Base-by-base conservation (phyloP, 2,329 filamentous ascomycete genomes). In the Amauroascus verrucosus region DNA sequence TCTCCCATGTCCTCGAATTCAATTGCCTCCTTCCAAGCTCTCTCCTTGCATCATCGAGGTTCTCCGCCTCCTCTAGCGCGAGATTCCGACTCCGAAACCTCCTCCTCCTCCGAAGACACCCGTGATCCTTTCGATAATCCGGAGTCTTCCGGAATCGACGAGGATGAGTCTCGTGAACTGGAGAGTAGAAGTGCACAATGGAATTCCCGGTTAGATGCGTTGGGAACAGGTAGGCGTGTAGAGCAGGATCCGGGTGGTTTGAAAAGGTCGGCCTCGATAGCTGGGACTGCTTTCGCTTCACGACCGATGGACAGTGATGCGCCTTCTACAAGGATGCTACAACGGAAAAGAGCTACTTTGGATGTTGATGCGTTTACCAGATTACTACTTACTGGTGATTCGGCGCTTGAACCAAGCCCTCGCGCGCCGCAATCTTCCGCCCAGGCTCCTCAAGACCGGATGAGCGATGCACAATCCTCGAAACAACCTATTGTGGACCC, bases 351-450 rank as follows among this genome's bases (percentile, higher is more conserved):
- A 63, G 66, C 65, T 35, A 76, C 80, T 0, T 69, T 91, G 58
- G 85, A 93, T 63, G 87, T 91, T 0, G 82, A 88, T 63, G 82
- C 86, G 6, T 93, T 93, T 70, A 83, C 83, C 63, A 78, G 83
- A 55, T 70, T 93, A 56, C 75, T 93, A 46, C 75, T 93, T 71
- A 93, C 86, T 0, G 87, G 87, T 18, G 80, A 82, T 61, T 65
- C 78, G 33, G 77, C 70, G 40, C 57, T 66, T 43, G 54, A 58
- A 16, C 8, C 24, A n/a, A 20, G 32, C 24, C 28, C 18, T 38
- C 8, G n/a, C 18, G 3, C 14, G 24, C 9, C 33, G 40, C 20
- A 49, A 14, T 18, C 47, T 2, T 8, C 33, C 30, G 13, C 20
- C 40, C 33, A 30, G 2, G 8, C 14, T n/a, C n/a, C 48, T 33